A percentile compares a stretch with the other conserved stretches of the same genome.
phyloP scores from a whole-genome alignment of 2,329 filamentous ascomycete genomes.

The Phialocephala subalpina region DNA sequence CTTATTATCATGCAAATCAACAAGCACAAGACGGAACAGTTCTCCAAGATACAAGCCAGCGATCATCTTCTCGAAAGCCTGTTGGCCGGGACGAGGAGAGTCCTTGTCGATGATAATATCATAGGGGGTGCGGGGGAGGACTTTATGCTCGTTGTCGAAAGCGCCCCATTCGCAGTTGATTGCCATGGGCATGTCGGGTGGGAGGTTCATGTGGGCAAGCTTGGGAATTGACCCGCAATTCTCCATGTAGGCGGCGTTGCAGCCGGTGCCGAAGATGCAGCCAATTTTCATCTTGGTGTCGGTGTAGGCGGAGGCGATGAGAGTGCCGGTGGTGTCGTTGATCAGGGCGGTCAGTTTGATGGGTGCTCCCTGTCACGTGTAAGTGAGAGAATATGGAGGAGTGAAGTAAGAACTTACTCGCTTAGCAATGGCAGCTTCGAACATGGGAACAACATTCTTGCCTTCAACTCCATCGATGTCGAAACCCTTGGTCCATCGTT shows the following conservation, averaged over 20 bases:
- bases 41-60: constrained; percentile 94
- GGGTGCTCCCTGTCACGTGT: constrained; percentile 73
- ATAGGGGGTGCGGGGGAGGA: constrained; percentile 86
- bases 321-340: constrained; percentile 96
- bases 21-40: constrained; percentile 86
- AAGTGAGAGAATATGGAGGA: constrained; percentile 22
- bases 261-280: constrained; percentile 98
- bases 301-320: constrained; percentile 98
- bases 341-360: constrained; percentile 94
- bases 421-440: constrained; percentile 79
- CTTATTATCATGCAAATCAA: constrained; percentile 84
- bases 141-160: constrained; percentile 92
- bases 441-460: constrained; percentile 86
- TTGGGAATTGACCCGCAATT: constrained; percentile 90
- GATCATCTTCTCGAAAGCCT: constrained; percentile 98
- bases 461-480: constrained; percentile 94
- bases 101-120: constrained; percentile 89
- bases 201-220: constrained; percentile 88
- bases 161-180: constrained; percentile 99
- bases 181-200: constrained; percentile 84
- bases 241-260: constrained; percentile 99
- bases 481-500: constrained; percentile 98
- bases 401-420: constrained; percentile 56
- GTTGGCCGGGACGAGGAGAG: constrained; percentile 91
- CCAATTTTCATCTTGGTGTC: constrained; percentile 92